Evolutionary conservation across 176 grass and related monocot genomes (phyloP).

Genomic region (Zea luxurians): DNA sequence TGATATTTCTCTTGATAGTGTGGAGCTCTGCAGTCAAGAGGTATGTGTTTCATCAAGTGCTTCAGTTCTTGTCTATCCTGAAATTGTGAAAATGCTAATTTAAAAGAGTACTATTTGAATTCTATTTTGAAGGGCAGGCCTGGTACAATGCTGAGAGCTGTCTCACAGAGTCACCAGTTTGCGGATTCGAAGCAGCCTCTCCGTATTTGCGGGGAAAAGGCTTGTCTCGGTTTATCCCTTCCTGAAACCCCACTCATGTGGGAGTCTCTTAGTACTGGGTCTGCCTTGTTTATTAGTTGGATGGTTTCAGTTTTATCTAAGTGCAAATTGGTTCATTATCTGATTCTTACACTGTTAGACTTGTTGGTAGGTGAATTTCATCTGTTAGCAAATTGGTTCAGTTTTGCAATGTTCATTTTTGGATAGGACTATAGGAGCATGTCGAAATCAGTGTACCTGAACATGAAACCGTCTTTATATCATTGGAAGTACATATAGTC

Average conservation of each 20-base stretch:
- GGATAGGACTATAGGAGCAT: neutral
- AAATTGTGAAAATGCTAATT: slow-evolving; percentile 21
- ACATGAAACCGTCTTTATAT: neutral
- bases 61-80: slow-evolving; percentile 28
- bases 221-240: no score
- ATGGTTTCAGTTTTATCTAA: slow-evolving; percentile 22
- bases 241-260: no score
- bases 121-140: neutral
- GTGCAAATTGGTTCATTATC: slow-evolving; percentile 20
- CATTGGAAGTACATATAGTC: neutral
- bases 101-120: slow-evolving; percentile 12
- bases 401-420: slow-evolving; percentile 8
- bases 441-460: neutral
- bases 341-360: slow-evolving; percentile 19
- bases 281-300: neutral
- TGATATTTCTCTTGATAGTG: slow-evolving; percentile 28
- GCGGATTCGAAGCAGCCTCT: no score
- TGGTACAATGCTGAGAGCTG: no score
- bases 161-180: no score
- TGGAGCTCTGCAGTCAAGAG: slow-evolving; percentile 32
- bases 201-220: no score
- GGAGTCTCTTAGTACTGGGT: no score
- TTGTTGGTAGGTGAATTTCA: slow-evolving; percentile 12
- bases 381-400: slow-evolving; percentile 22
- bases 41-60: slow-evolving; percentile 37